Base-by-base conservation (phyloP, 805 yeast genomes). In the Candida dajiaensis region DNA sequence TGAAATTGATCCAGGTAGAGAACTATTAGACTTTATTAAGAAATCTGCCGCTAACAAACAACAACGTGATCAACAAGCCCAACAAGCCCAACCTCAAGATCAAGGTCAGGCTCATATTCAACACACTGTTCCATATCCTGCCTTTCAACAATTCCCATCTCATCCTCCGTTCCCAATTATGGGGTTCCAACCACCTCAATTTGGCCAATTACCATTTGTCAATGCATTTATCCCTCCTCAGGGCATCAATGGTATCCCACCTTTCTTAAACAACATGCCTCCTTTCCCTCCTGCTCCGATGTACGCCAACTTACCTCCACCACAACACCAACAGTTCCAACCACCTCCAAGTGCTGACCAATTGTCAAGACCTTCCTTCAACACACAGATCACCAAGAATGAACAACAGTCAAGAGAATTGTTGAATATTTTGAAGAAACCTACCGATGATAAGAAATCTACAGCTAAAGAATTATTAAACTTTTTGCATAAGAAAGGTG, bases 1-100 rank as follows among this genome's bases (percentile, higher is more conserved):
- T 25, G 58, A 57, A 31, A 61, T 63, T 25, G 92, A 85, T 63
- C 89, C 89, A 1, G 94, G 94, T 29, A 81, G 92, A 71, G 92
- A 83, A 44, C 63, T 85, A 47, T 72, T 85, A 56, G 78, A 83
- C 50, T 73, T 84, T 61, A 69, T 85, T 49, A 79, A 76, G 51
- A 62, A 66, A 41, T 75, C 77, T 16, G 71, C 75, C 8, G 62
- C 61, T 26, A 60, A 58, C 16, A 54, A 55, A 18, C 56, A 49
- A 56, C 28, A 55, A 52, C 26, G 46, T 49, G 50, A 51, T 18
- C 43, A 38, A 18, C 44, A 49, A 25, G 31, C 40, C 38, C 49
- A 41, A 37, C 50, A 46, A 33, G n/a, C n/a, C 19, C 38, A 43
- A 15, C n/a, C n/a, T n/a, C n/a, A 46, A 38, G 25, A 16, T 33